Base-by-base conservation (phyloP, 345 rosid species). In the Populus deltoides region DNA sequence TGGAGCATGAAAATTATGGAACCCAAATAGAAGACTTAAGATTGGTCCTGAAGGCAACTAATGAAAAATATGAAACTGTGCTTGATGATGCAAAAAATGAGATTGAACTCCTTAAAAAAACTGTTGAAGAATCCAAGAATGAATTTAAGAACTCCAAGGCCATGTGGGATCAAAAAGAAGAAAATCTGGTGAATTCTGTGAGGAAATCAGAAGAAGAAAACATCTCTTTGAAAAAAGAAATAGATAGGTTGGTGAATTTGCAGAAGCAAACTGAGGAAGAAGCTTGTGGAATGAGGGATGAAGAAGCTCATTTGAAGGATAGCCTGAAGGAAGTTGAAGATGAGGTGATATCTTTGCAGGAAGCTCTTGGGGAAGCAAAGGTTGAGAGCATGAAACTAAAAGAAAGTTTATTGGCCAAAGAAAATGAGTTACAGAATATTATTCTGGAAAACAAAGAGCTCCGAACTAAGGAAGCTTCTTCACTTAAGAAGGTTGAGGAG, bases 121-220 rank as follows among this genome's bases (percentile, higher is more conserved):
- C 86, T 5, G 71, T 86, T 8, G 84, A 89, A 73, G 89, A 89
- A 81, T 87, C 94, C 62, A 88, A 88, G 85, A 85, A 88, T 72
- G 91, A 91, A 70, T 78, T 86, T 3, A 76, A 84, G 84, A 85
- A 82, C 70, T 89, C 91, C 29, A 90, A 90, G 85, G 77, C 38
- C 47, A 92, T 88, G 82, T 96, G 99, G 98, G 98, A 91, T 86
- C 86, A 83, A 83, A 89, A 89, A 81, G 98, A 96, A 73, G 82
- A 83, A 68, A 88, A 89, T 75, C 78, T 92, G 79, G 83, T 83
- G 78, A 83, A 86, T 76, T 73, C 86, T 70, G 83, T 89, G 71
- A 86, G 87, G 86, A 90, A 90, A 74, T 86, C 91, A 49, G 97
- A 92, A 81, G 93, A 90, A 80, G 93, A 92, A 39, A 90, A 91